Conservation (phyloP, 2,329 filamentous ascomycete genomes). For the Scortechinia acanthostroma region DNA sequence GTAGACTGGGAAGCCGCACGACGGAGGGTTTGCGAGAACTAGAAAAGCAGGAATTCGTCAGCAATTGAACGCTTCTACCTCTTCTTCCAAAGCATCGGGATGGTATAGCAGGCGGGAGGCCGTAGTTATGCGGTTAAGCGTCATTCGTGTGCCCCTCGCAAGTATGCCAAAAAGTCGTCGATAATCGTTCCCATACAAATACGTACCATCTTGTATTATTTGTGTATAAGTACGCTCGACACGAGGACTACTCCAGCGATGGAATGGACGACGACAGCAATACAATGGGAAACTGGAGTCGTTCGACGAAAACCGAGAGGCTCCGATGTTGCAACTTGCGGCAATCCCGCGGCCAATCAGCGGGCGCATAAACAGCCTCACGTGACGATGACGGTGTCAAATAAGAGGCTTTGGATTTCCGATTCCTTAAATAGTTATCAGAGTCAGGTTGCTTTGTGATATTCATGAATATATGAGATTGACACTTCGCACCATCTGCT, state of each 20-base stretch:
- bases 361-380: neutral
- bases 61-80: neutral
- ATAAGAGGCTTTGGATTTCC: neutral
- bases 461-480: too few species aligned
- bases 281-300: neutral
- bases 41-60: neutral
- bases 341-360: conserved; percentile 1
- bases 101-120: too few species aligned
- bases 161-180: too few species aligned
- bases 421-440: neutral
- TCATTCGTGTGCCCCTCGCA: too few species aligned
- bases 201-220: neutral
- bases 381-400: neutral
- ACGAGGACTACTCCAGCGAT: neutral
- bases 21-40: conserved; percentile 10
- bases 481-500: too few species aligned
- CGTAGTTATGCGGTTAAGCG: too few species aligned
- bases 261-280: neutral
- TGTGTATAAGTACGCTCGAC: too few species aligned
- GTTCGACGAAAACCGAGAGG: conserved; percentile 1
- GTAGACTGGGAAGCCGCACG: conserved; percentile 3
- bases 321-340: neutral
- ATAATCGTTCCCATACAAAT: too few species aligned
- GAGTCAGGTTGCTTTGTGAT: too few species aligned
- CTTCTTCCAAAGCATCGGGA: too few species aligned